Evolutionary conservation across 768 basidiomycete species (phyloP).

Genomic region (Tylopilus subfusipes): DNA sequence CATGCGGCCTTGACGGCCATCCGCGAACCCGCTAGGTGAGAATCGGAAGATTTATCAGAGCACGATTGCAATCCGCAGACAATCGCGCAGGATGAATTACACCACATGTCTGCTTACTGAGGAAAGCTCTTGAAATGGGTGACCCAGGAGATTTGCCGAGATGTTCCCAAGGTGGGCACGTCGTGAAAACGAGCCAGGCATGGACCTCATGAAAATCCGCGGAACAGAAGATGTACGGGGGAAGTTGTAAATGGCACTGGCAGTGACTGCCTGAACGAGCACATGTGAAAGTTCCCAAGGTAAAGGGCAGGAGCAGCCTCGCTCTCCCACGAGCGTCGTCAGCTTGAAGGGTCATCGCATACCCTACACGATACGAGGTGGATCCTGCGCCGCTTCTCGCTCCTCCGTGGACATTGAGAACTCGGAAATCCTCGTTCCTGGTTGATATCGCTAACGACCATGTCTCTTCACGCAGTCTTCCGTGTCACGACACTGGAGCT

Average conservation of each 20-base stretch:
- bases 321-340: conserved; percentile 13
- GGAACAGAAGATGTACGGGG: conserved; percentile 8
- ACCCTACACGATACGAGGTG: conserved; percentile 5
- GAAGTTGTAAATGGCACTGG: not conserved
- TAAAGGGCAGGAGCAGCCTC: not conserved
- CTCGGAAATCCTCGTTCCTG: conserved; percentile 12
- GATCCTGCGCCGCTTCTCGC: conserved; percentile 4
- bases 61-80: not conserved
- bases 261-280: not conserved
- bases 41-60: conserved; percentile 13
- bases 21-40: conserved; percentile 12
- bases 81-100: not conserved
- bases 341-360: not conserved
- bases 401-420: conserved; percentile 6
- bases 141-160: conserved; percentile 20
- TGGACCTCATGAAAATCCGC: conserved; percentile 23
- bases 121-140: not conserved
- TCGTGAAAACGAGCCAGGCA: conserved; percentile 8
- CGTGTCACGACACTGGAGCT: not conserved
- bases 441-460: not conserved
- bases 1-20: conserved; percentile 10
- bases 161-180: conserved; percentile 25
- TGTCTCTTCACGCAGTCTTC: not conserved
- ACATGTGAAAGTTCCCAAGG: conserved; percentile 16
- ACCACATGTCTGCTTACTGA: not conserved